phyloP scores from a whole-genome alignment of 768 basidiomycete genomes.

The Phylloporus sp. region DNA sequence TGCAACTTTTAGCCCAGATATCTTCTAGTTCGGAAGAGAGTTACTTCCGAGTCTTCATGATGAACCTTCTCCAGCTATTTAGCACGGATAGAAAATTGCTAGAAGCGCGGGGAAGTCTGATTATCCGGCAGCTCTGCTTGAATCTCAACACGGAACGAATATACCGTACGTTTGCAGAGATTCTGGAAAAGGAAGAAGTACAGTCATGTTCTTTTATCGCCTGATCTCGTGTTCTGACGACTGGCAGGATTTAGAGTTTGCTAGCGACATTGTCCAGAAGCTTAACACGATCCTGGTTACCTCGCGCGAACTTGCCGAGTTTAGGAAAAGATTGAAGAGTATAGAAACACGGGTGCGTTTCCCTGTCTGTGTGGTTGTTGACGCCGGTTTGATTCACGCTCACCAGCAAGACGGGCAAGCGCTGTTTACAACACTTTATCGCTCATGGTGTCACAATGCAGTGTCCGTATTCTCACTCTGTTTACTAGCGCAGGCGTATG shows the following conservation, averaged over 20 bases:
- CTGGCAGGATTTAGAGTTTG: constrained; percentile 89
- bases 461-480: constrained; percentile 96
- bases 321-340: constrained; percentile 87
- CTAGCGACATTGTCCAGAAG: constrained; percentile 96
- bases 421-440: constrained; percentile 87
- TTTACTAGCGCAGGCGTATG: constrained; percentile 95
- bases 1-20: constrained; percentile 95
- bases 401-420: constrained; percentile 90
- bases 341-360: constrained; percentile 79
- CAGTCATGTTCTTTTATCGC: constrained; percentile 12
- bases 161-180: constrained; percentile 93
- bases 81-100: constrained; percentile 88
- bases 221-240: not conserved
- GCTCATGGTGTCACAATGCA: constrained; percentile 98
- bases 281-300: constrained; percentile 95
- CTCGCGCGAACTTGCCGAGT: constrained; percentile 92
- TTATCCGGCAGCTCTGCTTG: constrained; percentile 90
- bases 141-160: constrained; percentile 94
- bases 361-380: not conserved
- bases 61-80: constrained; percentile 89
- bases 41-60: constrained; percentile 95
- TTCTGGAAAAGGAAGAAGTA: constrained; percentile 96
- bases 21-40: constrained; percentile 92
- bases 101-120: constrained; percentile 89
- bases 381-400: not conserved